These are phyloP conservation scores for Candida germanica DNA, from an alignment of 805 yeast genomes.

Conservation along the genomic window DNA sequence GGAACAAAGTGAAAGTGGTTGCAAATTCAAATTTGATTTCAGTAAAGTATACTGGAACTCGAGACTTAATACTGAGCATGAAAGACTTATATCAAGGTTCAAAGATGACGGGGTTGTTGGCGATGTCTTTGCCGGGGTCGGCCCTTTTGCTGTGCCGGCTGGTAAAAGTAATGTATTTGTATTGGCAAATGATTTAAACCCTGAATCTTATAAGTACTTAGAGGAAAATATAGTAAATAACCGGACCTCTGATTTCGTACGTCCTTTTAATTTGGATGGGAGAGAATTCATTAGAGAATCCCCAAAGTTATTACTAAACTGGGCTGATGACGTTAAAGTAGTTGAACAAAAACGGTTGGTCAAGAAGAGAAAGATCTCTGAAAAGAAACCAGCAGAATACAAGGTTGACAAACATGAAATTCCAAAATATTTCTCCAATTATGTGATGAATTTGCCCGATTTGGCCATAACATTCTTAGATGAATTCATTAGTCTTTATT, in stretches of 20 bases:
- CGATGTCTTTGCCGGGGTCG: constrained; percentile 98
- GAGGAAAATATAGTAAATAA: constrained; percentile 60
- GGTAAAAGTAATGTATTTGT: constrained; percentile 79
- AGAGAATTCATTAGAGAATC: constrained; percentile 70
- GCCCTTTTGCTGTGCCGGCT: constrained; percentile 96
- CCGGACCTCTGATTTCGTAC: constrained; percentile 57
- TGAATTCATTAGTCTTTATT: constrained; percentile 72
- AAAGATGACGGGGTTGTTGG: constrained; percentile 71
- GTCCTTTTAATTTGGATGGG: constrained; percentile 75
- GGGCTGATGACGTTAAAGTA: constrained; percentile 28
- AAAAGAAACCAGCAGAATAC: constrained; percentile 32
- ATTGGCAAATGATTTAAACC: constrained; percentile 91
- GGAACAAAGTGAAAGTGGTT: constrained; percentile 83
- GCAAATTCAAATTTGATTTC: constrained; percentile 84
- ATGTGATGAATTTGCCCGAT: constrained; percentile 95
- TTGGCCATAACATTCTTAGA: constrained; percentile 80
- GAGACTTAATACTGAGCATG: constrained; percentile 90
- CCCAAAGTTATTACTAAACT: constrained; percentile 48
- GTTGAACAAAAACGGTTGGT: constrained; percentile 35
- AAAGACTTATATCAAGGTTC: constrained; percentile 64
- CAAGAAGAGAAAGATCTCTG: constrained; percentile 36
- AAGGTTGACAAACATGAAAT: constrained; percentile 26
- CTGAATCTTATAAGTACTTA: constrained; percentile 74
- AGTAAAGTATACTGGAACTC: constrained; percentile 97
- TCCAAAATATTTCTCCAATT: constrained; percentile 63